Evolutionary conservation across 179 eudicot genomes (phyloP), one percentile per base, ranked within the genome.

Genomic region (Dionaea muscipula): DNA sequence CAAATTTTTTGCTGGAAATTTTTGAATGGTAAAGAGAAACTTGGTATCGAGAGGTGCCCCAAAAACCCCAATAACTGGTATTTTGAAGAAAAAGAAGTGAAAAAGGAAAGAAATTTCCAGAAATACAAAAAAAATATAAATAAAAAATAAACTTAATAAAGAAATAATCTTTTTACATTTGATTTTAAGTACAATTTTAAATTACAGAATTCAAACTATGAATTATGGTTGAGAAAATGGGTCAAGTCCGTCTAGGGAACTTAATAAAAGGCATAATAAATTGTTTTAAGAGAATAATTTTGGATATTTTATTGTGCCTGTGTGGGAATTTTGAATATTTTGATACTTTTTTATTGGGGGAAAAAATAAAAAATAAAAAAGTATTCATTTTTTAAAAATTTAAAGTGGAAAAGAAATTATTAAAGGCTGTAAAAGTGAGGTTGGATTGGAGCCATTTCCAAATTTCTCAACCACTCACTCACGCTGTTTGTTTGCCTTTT

Each of bases 171-270:
- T 52, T 64, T 67, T 61, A 71, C 21, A 26, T 33, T 68, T 49
- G 66, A n/a, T n/a, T n/a, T 59, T 79, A 66, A 61, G 64, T 57
- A 73, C 62, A 68, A 64, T 67, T 68, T 70, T 66, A 57, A 78
- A 68, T 67, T 75, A 59, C 57, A 64, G 73, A 79, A 81, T 59
- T 66, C 76, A 72, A 79, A 73, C 82, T 71, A 60, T 81, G 63
- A 79, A 79, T 81, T 86, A 69, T 76, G 80, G 86, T 84, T 86
- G 75, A 86, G 73, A 77, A 81, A 81, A 75, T 74, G 81, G 73
- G 78, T 82, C 70, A 80, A 80, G 84, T 86, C 89, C 89, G 94
- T 78, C 84, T 84, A 63, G 86, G 77, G 81, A 85, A 75, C 75
- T 73, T 67, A 76, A 82, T 78, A 78, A 76, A 75, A 78, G 68